phyloP scores from a whole-genome alignment of 2,329 filamentous ascomycete genomes.

The Paecilomyces fulvus region DNA sequence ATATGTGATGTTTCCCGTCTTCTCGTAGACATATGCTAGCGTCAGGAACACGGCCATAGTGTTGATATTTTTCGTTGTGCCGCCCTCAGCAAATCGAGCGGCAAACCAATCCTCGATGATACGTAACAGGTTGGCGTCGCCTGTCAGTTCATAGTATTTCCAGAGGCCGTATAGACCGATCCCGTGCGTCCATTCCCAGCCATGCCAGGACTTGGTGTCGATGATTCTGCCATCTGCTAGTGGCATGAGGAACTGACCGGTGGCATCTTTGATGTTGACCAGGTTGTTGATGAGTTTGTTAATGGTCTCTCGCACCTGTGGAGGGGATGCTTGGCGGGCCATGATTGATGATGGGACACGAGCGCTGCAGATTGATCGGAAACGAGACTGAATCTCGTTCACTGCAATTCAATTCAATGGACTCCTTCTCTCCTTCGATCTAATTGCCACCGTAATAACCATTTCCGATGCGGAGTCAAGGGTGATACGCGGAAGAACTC shows the following conservation, averaged over 20 bases:
- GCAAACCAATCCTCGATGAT: conserved; percentile 69
- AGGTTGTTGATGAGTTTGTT: conserved; percentile 62
- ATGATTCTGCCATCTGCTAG: conserved; percentile 67
- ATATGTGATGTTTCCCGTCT: conserved; percentile 59
- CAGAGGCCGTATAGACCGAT: conserved; percentile 73
- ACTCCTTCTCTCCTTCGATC: neutral
- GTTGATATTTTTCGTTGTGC: conserved; percentile 78
- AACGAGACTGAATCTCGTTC: no score
- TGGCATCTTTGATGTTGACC: conserved; percentile 67
- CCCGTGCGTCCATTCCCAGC: conserved; percentile 76
- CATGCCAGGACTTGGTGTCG: conserved; percentile 70
- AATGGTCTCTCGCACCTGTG: conserved; percentile 48
- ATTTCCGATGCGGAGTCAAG: conserved; percentile 5
- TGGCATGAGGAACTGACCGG: conserved; percentile 63
- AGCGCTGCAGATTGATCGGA: neutral
- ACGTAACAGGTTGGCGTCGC: conserved; percentile 49
- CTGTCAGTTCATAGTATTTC: conserved; percentile 70
- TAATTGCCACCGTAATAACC: conserved; percentile 10
- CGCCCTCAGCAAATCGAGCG: conserved; percentile 58
- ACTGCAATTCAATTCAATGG: neutral
- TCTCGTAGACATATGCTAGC: conserved; percentile 69
- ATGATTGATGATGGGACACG: conserved; percentile 8
- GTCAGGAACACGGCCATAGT: conserved; percentile 74
- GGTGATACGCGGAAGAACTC: conserved; percentile 8
- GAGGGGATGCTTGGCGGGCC: conserved; percentile 11